These are phyloP conservation scores for Claviceps arundinis DNA, from an alignment of 2,329 filamentous ascomycete species.

Conservation along the genomic window DNA sequence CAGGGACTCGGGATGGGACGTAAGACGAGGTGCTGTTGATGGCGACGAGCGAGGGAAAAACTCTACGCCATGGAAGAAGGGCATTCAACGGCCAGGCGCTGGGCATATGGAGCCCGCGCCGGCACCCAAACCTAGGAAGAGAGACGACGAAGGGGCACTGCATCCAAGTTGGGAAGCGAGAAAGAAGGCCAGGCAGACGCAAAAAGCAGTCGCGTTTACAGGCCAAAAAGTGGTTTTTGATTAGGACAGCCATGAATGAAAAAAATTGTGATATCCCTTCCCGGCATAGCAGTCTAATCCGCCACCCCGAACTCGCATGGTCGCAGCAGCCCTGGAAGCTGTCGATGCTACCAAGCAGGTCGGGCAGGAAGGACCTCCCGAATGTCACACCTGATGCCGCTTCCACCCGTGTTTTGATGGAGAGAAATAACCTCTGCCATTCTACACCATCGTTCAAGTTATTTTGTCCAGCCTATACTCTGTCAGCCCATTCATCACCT, in stretches of 20 bases:
- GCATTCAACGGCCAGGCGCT: conserved; percentile 25
- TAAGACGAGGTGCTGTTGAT: conserved; percentile 40
- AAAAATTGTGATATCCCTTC: neutral
- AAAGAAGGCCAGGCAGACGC: conserved; percentile 12
- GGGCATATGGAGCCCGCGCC: conserved; percentile 5
- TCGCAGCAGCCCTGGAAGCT: neutral
- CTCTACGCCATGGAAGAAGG: conserved; percentile 39
- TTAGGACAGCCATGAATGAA: conserved; percentile 4
- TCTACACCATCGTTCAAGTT: neutral
- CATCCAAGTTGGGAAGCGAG: conserved; percentile 27
- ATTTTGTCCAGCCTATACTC: neutral
- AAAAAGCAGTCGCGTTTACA: conserved; percentile 10
- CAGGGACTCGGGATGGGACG: conserved; percentile 44
- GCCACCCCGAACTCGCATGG: neutral
- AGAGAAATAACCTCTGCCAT: too few species aligned
- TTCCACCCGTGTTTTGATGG: neutral
- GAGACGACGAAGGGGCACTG: conserved; percentile 37
- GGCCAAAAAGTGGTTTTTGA: conserved; percentile 15
- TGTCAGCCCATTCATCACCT: neutral
- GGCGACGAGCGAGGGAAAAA: conserved; percentile 20
- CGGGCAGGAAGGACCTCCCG: neutral
- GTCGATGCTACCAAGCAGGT: neutral
- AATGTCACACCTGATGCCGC: neutral
- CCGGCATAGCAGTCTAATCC: neutral
- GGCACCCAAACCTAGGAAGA: conserved; percentile 21